These are phyloP conservation scores for Fusarium stilboides DNA, from an alignment of 2,329 filamentous ascomycete genomes.

Conservation along the genomic window DNA sequence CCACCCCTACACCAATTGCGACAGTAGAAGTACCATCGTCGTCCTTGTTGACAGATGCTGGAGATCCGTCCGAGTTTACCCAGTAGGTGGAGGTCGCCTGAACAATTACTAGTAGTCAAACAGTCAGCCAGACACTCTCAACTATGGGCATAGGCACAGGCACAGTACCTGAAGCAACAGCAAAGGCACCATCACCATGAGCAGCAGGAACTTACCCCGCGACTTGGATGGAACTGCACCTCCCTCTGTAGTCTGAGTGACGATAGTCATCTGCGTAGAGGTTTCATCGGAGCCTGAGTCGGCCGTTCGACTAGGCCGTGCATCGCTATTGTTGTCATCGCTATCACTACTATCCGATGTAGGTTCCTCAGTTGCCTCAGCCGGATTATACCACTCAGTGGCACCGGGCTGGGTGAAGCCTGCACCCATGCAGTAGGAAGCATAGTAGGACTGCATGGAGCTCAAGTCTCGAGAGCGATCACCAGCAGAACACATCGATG, in stretches of 20 bases:
- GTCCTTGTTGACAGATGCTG: slow-evolving; percentile 26
- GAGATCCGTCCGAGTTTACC: slow-evolving; percentile 44
- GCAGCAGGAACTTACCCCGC: slow-evolving; percentile 51
- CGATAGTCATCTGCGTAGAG: slow-evolving; percentile 45
- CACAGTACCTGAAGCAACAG: slow-evolving; percentile 51
- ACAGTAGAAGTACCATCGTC: slow-evolving; percentile 11
- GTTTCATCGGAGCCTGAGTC: slow-evolving; percentile 37
- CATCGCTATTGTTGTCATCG: slow-evolving; percentile 14
- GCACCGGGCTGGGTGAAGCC: slow-evolving; percentile 48
- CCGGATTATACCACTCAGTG: slow-evolving; percentile 46
- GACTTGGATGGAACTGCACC: slow-evolving; percentile 41
- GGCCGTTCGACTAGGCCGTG: slow-evolving; percentile 41
- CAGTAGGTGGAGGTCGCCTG: slow-evolving; percentile 45
- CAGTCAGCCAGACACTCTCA: slow-evolving; percentile 10
- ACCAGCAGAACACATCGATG: slow-evolving; percentile 39
- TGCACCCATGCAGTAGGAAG: slow-evolving; percentile 49
- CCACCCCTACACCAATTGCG: slow-evolving; percentile 45
- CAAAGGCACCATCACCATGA: slow-evolving; percentile 46
- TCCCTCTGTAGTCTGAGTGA: slow-evolving; percentile 48
- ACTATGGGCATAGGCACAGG: neutral
- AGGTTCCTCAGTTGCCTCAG: slow-evolving; percentile 40
- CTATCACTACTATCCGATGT: neutral
- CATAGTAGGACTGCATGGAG: slow-evolving; percentile 49
- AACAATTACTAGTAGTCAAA: slow-evolving; percentile 40
- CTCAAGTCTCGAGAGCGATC: slow-evolving; percentile 44